Conservation (phyloP, 805 yeast genomes). For the Yarrowia osloensis region DNA sequence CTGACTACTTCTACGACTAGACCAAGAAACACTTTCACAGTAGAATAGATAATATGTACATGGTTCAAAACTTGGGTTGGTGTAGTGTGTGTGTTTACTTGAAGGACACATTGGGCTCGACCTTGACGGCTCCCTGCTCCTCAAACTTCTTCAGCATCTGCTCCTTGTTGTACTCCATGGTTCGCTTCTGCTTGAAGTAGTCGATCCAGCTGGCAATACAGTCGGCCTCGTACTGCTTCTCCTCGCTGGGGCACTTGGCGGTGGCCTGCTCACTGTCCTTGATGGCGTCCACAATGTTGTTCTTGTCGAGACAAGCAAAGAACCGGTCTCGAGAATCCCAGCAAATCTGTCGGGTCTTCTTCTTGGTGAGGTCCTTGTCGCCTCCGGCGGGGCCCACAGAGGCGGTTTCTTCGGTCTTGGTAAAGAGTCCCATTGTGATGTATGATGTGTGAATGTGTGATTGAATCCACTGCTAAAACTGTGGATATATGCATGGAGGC, state of each 20-base stretch:
- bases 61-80: not conserved
- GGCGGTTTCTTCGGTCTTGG: slow-evolving; percentile 13
- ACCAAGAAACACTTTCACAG: not conserved
- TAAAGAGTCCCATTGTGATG: slow-evolving; percentile 7
- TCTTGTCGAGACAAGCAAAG: slow-evolving; percentile 70
- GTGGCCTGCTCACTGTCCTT: slow-evolving; percentile 49
- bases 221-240: slow-evolving; percentile 62
- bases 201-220: slow-evolving; percentile 88
- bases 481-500: not conserved
- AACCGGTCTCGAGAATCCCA: slow-evolving; percentile 87
- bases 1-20: not conserved
- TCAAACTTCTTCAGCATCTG: slow-evolving; percentile 69
- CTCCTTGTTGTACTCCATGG: slow-evolving; percentile 69
- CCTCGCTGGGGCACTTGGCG: slow-evolving; percentile 57
- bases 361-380: slow-evolving; percentile 49
- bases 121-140: slow-evolving; percentile 56
- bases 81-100: slow-evolving; percentile 22
- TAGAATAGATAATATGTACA: slow-evolving; percentile 27
- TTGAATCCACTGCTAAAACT: slow-evolving; percentile 4
- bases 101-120: slow-evolving; percentile 34
- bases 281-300: slow-evolving; percentile 68
- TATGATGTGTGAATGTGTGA: not conserved
- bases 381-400: slow-evolving; percentile 29
- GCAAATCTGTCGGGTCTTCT: slow-evolving; percentile 71
- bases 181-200: slow-evolving; percentile 88